phyloP scores from a whole-genome alignment of 2,329 filamentous ascomycete genomes.

The Calonectria pteridis region DNA sequence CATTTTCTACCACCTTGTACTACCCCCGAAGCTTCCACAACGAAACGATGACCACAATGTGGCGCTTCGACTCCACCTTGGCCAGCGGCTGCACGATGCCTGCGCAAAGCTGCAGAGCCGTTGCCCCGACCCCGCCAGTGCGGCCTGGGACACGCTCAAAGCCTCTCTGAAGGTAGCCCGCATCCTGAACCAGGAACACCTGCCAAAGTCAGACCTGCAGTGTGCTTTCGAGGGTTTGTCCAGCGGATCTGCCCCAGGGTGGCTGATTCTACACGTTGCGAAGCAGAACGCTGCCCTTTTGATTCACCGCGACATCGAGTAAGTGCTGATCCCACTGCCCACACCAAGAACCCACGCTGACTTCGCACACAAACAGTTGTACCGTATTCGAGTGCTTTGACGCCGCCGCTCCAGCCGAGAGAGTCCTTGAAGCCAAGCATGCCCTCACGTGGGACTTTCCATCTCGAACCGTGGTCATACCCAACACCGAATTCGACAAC shows the following conservation, averaged over 20 bases:
- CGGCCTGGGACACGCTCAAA: background rate
- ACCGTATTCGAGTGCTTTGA: conserved; percentile 70
- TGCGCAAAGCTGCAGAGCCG: conserved; percentile 24
- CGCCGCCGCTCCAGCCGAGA: conserved; percentile 64
- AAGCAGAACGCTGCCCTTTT: conserved; percentile 49
- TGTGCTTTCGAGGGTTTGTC: background rate
- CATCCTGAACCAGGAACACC: conserved; percentile 7
- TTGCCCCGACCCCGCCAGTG: background rate
- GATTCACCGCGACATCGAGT: conserved; percentile 45
- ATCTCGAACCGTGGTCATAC: conserved; percentile 62
- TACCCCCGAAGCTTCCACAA: conserved; percentile 41
- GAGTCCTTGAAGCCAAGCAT: conserved; percentile 63
- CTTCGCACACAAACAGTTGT: conserved; percentile 38
- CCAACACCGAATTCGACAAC: conserved; percentile 46
- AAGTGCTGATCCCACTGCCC: conserved; percentile 9
- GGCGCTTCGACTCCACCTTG: conserved; percentile 28
- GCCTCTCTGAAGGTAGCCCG: conserved; percentile 15
- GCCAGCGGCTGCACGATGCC: conserved; percentile 32
- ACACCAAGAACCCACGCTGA: conserved; percentile 29
- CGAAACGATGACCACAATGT: conserved; percentile 30
- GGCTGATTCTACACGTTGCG: conserved; percentile 34
- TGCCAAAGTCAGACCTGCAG: conserved; percentile 5
- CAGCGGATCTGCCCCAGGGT: background rate
- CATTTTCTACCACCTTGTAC: conserved; percentile 41
- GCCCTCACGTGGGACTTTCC: conserved; percentile 73